A percentile compares a stretch with the other conserved stretches of the same genome.
phyloP scores from a whole-genome alignment of 257 asterid genomes.

The Fraxinus quadrangulata region DNA sequence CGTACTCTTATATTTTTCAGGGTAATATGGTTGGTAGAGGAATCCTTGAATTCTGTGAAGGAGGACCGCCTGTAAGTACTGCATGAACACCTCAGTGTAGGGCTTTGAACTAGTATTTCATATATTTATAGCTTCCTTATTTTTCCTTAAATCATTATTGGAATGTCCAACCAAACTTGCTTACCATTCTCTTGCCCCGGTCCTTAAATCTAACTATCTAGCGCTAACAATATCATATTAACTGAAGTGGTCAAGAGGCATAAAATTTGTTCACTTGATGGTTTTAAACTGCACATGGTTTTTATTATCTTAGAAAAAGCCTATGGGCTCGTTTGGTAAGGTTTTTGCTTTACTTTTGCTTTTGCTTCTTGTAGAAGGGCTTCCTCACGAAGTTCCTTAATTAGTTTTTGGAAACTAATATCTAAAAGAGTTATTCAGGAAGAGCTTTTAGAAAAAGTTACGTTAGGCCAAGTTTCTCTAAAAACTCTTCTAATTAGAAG shows the following conservation, averaged over 20 bases:
- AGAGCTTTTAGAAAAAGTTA: no score
- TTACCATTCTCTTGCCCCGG: not conserved
- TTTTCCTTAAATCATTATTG: not conserved
- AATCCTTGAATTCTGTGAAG: conserved; percentile 75
- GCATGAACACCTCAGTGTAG: not conserved
- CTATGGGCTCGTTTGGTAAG: no score
- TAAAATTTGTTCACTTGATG: not conserved
- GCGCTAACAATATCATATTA: not conserved
- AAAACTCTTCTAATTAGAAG: no score
- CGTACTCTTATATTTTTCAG: conserved; percentile 31
- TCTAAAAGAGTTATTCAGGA: no score
- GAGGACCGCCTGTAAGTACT: conserved; percentile 79
- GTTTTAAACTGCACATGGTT: not conserved
- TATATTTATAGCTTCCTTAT: conserved; percentile 10
- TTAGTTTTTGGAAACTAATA: no score
- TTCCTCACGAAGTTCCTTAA: no score
- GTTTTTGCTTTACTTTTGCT: no score
- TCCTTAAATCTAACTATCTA: not conserved
- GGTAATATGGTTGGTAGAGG: conserved; percentile 92
- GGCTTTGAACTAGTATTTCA: not conserved
- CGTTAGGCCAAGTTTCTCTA: no score
- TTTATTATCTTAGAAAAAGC: no score
- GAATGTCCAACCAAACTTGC: not conserved
- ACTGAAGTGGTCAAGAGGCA: not conserved
- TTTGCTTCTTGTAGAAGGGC: no score